A percentile compares a stretch with the other conserved stretches of the same genome.
These are phyloP conservation scores for Solanum chaucha DNA, from an alignment of 257 asterid genomes.

Conservation along the genomic window DNA sequence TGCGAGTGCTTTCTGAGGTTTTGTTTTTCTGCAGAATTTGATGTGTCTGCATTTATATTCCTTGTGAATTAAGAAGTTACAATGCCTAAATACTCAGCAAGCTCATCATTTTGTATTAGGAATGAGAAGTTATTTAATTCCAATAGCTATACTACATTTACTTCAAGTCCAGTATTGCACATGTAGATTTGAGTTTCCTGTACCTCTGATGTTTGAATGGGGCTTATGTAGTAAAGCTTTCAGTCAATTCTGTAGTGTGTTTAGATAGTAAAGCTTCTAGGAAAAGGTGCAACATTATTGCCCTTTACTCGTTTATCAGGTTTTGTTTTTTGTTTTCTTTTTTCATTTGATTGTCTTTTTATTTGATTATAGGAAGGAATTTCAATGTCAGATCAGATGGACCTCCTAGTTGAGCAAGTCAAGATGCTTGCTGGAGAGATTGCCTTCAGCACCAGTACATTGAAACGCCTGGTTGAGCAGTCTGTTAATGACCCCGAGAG, in stretches of 20 bases:
- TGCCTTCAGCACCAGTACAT: slow-evolving; percentile 87
- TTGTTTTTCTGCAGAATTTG: not conserved
- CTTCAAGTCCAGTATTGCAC: not conserved
- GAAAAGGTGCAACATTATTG: not conserved
- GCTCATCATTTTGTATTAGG: not conserved
- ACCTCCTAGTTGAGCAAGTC: slow-evolving; percentile 91
- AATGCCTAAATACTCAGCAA: not conserved
- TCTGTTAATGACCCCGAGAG: slow-evolving; percentile 75
- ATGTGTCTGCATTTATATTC: not conserved
- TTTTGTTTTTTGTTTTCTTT: not conserved
- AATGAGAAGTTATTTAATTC: not conserved
- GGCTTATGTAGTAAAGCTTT: not conserved
- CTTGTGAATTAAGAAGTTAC: not conserved
- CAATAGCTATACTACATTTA: not conserved
- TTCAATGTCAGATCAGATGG: slow-evolving; percentile 78
- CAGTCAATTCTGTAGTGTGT: not conserved
- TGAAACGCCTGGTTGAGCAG: slow-evolving; percentile 83
- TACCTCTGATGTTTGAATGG: not conserved
- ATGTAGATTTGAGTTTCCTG: not conserved
- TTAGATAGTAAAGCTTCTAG: not conserved
- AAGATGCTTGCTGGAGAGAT: slow-evolving; percentile 99
- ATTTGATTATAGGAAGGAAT: slow-evolving; percentile 53
- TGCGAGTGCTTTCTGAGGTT: not conserved
- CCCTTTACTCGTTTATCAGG: not conserved
- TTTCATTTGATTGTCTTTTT: not conserved